phyloP scores from a whole-genome alignment of 129 eudicot species.

The Lonicera japonica region DNA sequence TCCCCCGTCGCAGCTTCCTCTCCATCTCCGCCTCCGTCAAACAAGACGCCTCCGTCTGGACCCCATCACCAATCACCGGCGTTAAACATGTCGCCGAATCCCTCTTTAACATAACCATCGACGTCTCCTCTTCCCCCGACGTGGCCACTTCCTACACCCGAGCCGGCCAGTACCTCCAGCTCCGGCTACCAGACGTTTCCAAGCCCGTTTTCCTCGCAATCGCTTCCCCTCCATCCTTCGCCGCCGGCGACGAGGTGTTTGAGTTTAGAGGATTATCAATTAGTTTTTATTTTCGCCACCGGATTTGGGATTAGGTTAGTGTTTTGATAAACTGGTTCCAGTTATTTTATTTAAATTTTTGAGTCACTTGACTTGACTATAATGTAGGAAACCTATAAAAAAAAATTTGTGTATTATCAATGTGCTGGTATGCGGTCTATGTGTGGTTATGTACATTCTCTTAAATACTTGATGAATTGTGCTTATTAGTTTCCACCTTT shows the following conservation, averaged over 20 bases:
- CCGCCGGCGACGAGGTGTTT: conserved; percentile 46
- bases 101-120: conserved; percentile 57
- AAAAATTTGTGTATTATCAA: too few species aligned
- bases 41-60: conserved; percentile 63
- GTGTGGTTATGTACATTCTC: not conserved
- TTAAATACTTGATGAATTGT: too few species aligned
- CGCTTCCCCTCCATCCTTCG: conserved; percentile 75
- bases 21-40: conserved; percentile 55
- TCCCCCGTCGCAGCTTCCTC: conserved; percentile 39
- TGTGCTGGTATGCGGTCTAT: too few species aligned
- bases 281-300: conserved; percentile 78
- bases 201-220: conserved; percentile 70
- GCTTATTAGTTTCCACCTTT: too few species aligned
- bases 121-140: conserved; percentile 61
- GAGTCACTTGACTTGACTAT: too few species aligned
- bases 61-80: conserved; percentile 49
- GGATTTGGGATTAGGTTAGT: conserved; percentile 90
- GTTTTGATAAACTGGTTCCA: too few species aligned
- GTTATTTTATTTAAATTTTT: too few species aligned
- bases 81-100: conserved; percentile 77
- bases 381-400: too few species aligned
- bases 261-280: conserved; percentile 57
- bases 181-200: conserved; percentile 48
- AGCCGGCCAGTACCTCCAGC: conserved; percentile 82
- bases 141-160: conserved; percentile 55